Conservation (phyloP, 75 land plant genomes). For the Cupressus sempervirens region DNA sequence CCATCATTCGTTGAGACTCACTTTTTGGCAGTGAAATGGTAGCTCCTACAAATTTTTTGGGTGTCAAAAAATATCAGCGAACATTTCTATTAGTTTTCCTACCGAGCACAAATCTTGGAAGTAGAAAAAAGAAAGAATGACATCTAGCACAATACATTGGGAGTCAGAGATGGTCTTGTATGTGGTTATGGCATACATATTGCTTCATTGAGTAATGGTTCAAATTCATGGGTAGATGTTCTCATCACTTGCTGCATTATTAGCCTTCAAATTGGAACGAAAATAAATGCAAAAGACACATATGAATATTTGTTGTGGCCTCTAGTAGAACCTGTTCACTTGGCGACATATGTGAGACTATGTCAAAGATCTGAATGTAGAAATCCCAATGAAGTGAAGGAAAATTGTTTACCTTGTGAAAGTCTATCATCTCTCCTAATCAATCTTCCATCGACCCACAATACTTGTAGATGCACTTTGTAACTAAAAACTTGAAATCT, state of each 20-base stretch:
- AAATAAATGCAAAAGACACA: constrained; percentile 39
- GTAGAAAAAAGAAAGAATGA: no score
- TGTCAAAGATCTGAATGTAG: constrained; percentile 63
- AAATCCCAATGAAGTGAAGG: constrained; percentile 41
- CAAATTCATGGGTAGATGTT: constrained; percentile 93
- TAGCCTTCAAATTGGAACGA: constrained; percentile 56
- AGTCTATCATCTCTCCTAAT: constrained; percentile 73
- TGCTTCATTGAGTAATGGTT: constrained; percentile 45
- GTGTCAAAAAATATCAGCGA: no score
- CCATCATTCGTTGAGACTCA: no score
- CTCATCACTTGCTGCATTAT: constrained; percentile 84
- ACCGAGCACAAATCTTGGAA: no score
- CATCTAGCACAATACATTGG: no score
- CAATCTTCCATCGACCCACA: constrained; percentile 87
- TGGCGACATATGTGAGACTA: constrained; percentile 48
- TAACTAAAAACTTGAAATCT: no score
- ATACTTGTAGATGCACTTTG: no score
- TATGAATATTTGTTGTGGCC: constrained; percentile 66
- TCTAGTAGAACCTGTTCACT: constrained; percentile 72
- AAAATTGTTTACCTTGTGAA: constrained; percentile 7
- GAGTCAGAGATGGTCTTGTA: constrained; percentile 66
- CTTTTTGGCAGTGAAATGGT: no score
- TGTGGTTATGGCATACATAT: constrained; percentile 60
- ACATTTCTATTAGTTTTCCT: no score
- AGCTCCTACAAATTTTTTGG: no score